Conservation (phyloP, 2,329 filamentous ascomycete species). For the Monosporascus sp. region DNA sequence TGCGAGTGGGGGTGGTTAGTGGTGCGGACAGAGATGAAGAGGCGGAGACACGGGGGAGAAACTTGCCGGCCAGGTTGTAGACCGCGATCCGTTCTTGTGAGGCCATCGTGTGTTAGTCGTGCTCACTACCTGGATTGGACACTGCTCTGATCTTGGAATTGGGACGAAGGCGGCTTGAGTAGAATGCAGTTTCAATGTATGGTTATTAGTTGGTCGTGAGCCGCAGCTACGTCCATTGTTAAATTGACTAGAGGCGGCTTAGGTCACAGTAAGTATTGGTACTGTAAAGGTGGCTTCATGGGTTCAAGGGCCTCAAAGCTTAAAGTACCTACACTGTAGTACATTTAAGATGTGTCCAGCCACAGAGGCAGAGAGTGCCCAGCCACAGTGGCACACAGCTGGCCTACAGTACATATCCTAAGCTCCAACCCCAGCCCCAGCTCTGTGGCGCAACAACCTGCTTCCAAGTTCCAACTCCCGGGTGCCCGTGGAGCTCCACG, state of each 20-base stretch:
- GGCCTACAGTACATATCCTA: background rate
- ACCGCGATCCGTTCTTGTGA: slow-evolving; percentile 56
- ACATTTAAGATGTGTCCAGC: background rate
- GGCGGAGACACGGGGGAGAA: slow-evolving; percentile 2
- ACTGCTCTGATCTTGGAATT: no score
- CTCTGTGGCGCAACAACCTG: background rate
- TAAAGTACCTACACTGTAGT: no score
- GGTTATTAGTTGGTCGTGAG: no score
- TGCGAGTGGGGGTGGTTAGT: slow-evolving; percentile 30
- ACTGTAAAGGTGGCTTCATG: background rate
- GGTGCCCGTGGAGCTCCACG: background rate
- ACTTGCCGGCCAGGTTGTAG: slow-evolving; percentile 60
- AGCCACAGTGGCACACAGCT: background rate
- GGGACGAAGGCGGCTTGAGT: no score
- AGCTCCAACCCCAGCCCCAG: background rate
- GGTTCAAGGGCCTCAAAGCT: background rate
- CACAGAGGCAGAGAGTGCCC: background rate
- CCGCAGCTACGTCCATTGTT: no score
- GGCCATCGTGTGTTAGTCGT: slow-evolving; percentile 28
- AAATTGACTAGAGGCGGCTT: no score
- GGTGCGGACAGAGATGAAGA: slow-evolving; percentile 5
- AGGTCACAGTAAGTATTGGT: no score
- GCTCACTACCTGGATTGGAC: no score
- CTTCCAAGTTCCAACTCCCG: background rate
- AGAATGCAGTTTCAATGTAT: no score